phyloP scores from a whole-genome alignment of 2,329 filamentous ascomycete species.

The Colletotrichum musae region DNA sequence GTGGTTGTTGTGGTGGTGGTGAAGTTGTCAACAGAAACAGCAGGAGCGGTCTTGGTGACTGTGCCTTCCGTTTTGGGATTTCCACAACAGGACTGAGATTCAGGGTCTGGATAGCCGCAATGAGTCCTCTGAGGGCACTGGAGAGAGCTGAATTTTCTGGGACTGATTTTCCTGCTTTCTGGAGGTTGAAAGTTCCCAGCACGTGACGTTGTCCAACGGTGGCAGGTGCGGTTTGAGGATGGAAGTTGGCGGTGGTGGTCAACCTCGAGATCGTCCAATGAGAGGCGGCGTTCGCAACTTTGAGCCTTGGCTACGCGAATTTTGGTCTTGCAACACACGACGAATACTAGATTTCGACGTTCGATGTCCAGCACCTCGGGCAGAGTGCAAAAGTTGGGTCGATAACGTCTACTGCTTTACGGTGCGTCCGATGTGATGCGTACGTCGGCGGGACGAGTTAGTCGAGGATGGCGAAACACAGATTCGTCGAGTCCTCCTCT shows the following conservation, averaged over 20 bases:
- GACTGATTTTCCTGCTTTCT: background rate
- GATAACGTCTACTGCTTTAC: background rate
- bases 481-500: conserved; percentile 10
- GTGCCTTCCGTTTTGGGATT: conserved; percentile 7
- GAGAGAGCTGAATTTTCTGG: background rate
- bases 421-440: background rate
- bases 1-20: conserved; percentile 1
- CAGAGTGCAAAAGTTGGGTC: conserved; percentile 11
- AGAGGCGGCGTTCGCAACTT: background rate
- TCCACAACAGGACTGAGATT: background rate
- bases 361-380: conserved; percentile 22
- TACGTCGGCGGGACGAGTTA: background rate
- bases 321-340: conserved; percentile 12
- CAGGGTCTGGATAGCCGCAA: background rate
- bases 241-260: conserved; percentile 1
- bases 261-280: conserved; percentile 13
- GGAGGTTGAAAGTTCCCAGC: conserved; percentile 4
- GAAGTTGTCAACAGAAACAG: conserved; percentile 31
- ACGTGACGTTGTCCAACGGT: conserved; percentile 3
- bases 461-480: background rate
- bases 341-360: background rate
- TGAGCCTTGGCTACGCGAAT: background rate
- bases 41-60: conserved; percentile 14
- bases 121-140: background rate
- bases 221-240: conserved; percentile 5